These are phyloP conservation scores for Amaranthus palmeri DNA, from an alignment of 148 eudicot species.

Conservation along the genomic window DNA sequence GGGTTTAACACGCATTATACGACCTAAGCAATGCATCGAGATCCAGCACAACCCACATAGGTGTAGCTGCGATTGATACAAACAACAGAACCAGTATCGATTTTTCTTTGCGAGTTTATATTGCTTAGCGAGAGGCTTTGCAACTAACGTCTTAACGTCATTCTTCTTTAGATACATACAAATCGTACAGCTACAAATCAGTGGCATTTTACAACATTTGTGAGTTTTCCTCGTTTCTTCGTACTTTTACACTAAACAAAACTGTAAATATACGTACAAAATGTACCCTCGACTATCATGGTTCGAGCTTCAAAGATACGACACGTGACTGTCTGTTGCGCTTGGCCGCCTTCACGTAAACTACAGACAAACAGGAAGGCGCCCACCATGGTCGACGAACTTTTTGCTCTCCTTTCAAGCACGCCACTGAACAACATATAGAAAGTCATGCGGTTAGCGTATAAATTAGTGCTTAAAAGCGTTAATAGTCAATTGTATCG, in stretches of 20 bases:
- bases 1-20: no score
- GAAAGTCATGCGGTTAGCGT: neutral
- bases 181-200: slow-evolving; percentile 22
- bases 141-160: neutral
- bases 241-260: slow-evolving; percentile 14
- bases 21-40: no score
- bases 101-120: no score
- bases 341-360: slow-evolving; percentile 66
- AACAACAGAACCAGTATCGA: no score
- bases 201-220: slow-evolving; percentile 11
- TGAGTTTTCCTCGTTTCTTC: slow-evolving; percentile 11
- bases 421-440: slow-evolving; percentile 58
- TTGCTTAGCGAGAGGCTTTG: neutral
- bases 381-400: slow-evolving; percentile 97
- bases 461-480: neutral
- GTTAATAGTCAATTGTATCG: neutral
- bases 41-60: no score
- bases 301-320: slow-evolving; percentile 93
- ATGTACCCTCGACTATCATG: slow-evolving; percentile 37
- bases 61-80: no score
- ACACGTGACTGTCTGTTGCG: slow-evolving; percentile 87
- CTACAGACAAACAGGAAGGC: slow-evolving; percentile 71
- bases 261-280: slow-evolving; percentile 26
- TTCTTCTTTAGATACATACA: slow-evolving; percentile 25
- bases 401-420: slow-evolving; percentile 95